Conservation (phyloP, 768 basidiomycete species). For the Tulasnella sp. region DNA sequence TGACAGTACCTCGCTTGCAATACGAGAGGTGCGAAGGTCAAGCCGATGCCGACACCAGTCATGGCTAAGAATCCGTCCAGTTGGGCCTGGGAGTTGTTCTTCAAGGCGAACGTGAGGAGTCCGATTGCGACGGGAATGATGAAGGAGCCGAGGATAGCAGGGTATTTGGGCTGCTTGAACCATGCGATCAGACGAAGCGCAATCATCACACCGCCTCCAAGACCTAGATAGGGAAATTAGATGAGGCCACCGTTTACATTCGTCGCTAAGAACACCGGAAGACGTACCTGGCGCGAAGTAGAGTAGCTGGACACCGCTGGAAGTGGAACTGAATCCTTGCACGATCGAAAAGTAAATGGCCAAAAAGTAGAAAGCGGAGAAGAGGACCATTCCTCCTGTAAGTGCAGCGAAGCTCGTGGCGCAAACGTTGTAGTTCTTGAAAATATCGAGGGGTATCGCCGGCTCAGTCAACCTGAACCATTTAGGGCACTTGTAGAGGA, state of each 20-base stretch:
- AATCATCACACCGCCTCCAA: conserved; percentile 30
- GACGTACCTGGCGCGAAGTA: conserved; percentile 41
- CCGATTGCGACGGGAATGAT: conserved; percentile 33
- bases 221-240: background rate
- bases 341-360: conserved; percentile 39
- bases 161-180: conserved; percentile 31
- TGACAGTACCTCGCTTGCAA: conserved; percentile 11
- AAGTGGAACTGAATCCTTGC: conserved; percentile 27
- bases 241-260: background rate
- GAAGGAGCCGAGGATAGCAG: conserved; percentile 30
- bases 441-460: conserved; percentile 39
- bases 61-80: conserved; percentile 36
- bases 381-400: conserved; percentile 36
- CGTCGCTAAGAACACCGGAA: background rate
- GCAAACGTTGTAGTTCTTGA: conserved; percentile 33
- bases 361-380: conserved; percentile 42
- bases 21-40: conserved; percentile 28
- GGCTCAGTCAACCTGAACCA: conserved; percentile 24
- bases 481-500: conserved; percentile 8
- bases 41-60: conserved; percentile 34
- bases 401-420: conserved; percentile 30
- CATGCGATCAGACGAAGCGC: conserved; percentile 28
- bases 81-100: conserved; percentile 25
- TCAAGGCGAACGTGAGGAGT: conserved; percentile 33
- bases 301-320: conserved; percentile 37